These are phyloP conservation scores for Yamadazyma akitaensis DNA, from an alignment of 805 yeast species.

Conservation along the genomic window DNA sequence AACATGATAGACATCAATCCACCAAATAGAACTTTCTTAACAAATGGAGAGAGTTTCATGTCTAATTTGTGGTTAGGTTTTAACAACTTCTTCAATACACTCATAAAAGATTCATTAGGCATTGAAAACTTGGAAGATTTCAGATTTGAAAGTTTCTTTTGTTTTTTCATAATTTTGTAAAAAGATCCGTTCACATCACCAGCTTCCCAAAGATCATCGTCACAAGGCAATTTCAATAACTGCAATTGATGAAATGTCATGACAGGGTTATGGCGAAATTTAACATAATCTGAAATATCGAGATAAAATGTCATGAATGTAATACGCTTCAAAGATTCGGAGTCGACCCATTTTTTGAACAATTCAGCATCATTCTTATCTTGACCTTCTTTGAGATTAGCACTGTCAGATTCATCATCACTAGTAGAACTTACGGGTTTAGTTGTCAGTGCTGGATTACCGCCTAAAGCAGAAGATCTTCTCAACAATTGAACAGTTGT, in stretches of 20 bases:
- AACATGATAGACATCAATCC: constrained; percentile 26
- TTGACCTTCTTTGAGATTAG: constrained; percentile 12
- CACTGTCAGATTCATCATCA: constrained; percentile 28
- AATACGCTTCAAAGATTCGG: constrained; percentile 72
- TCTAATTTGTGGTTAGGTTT: constrained; percentile 20
- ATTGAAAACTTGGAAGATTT: constrained; percentile 3
- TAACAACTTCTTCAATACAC: constrained; percentile 55
- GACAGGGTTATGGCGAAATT: constrained; percentile 68
- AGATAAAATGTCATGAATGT: constrained; percentile 79
- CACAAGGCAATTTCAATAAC: constrained; percentile 39
- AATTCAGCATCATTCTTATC: constrained; percentile 28
- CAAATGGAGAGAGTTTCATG: constrained; percentile 42
- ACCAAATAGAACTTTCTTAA: constrained; percentile 50
- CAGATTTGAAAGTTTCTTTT: constrained; percentile 23
- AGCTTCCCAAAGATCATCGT: constrained; percentile 38
- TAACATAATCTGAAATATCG: constrained; percentile 74
- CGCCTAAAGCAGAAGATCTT: constrained; percentile 73
- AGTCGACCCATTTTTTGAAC: constrained; percentile 72
- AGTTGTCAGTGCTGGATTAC: constrained; percentile 45
- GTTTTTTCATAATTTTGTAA: constrained; percentile 34
- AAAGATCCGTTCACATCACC: constrained; percentile 38
- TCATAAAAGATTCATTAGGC: constrained; percentile 43
- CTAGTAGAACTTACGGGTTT: constrained; percentile 16
- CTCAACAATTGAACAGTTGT: constrained; percentile 76
- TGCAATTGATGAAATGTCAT: constrained; percentile 38